Base-by-base conservation (phyloP, 768 basidiomycete genomes). In the Piloderma croceum region DNA sequence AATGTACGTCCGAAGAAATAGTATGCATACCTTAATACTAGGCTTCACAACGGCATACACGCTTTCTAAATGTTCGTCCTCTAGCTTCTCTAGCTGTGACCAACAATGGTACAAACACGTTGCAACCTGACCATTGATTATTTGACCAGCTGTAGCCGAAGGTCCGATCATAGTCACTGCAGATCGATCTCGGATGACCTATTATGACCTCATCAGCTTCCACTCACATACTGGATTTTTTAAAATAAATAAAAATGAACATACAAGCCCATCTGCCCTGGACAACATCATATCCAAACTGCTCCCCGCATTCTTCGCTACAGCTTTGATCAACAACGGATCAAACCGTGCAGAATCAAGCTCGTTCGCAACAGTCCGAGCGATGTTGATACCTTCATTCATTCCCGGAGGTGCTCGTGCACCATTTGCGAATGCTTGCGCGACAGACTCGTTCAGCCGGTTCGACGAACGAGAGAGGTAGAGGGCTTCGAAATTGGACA, bases 271-370 rank as follows among this genome's bases (percentile, higher is more conserved):
- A 25, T 96, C 91, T 1, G 77, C 61, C 42, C 82, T 73, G 5
- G 71, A 67, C 17, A 78, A 52, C 49, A 90, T 68, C 45, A 67
- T 71, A n/a, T 91, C 89, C 34, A 98, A 54, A 41, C 80, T 78
- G 3, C 73, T 65, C 7, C 71, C 71, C 0, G 76, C 79, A 54
- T 79, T 83, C 58, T 81, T 83, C 11, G 92, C 89, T 6, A 96
- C 81, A 5, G 80, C 71, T 43, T 73, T 75, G 9, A 90, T 79
- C 11, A 99, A 67, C 25, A 98, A 59, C 1, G 94, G 94, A 62
- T 99, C 96, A 56, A 94, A 96, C 46, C 82, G 74, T 11, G 90
- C 90, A 2, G 90, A 79, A 59, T 97, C 92, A 4, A 99, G 75
- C 53, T 98, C 96, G 58, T 98, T 98, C 20, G 79, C 77, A 17